These are phyloP conservation scores for Cladorrhinum samala DNA, from an alignment of 495 filamentous ascomycete genomes.

Conservation along the genomic window DNA sequence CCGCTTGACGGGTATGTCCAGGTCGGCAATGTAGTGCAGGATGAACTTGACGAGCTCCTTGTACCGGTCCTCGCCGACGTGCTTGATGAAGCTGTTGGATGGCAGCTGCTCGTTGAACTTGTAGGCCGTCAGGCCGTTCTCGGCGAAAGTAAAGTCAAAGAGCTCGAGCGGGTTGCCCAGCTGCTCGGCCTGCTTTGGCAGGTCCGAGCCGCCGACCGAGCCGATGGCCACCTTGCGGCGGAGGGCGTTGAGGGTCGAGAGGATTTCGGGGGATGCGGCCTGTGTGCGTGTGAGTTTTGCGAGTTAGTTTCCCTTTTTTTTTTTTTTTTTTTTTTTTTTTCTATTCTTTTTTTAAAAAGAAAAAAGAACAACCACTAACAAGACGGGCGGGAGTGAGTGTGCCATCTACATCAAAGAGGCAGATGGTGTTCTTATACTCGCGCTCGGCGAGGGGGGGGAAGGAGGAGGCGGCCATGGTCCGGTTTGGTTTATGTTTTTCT, in stretches of 20 bases:
- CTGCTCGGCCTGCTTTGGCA: slow-evolving; percentile 93
- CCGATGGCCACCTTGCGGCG: slow-evolving; percentile 89
- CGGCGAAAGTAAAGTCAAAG: slow-evolving; percentile 94
- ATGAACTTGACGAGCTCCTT: slow-evolving; percentile 81
- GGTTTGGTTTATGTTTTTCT: slow-evolving; percentile 3
- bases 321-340: slow-evolving; percentile 1
- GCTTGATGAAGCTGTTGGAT: slow-evolving; percentile 78
- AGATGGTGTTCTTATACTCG: slow-evolving; percentile 81
- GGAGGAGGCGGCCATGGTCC: slow-evolving; percentile 28
- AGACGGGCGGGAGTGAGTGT: slow-evolving; percentile 75
- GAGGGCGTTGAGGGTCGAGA: slow-evolving; percentile 66
- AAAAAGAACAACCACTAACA: slow-evolving; percentile 39
- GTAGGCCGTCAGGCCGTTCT: slow-evolving; percentile 92
- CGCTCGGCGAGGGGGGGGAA: slow-evolving; percentile 75
- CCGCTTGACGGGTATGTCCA: slow-evolving; percentile 82
- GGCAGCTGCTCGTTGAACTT: slow-evolving; percentile 67
- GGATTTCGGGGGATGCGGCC: slow-evolving; percentile 71
- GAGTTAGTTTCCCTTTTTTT: no score
- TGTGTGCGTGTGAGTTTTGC: slow-evolving; percentile 30
- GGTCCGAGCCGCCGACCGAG: slow-evolving; percentile 81
- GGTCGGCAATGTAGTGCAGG: slow-evolving; percentile 82
- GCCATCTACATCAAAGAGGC: slow-evolving; percentile 88
- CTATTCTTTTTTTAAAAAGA: not conserved
- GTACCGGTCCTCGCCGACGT: slow-evolving; percentile 89
- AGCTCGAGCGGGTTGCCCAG: slow-evolving; percentile 62